Base-by-base conservation (phyloP, 2,329 filamentous ascomycete species). In the Chaetomium globosum region DNA sequence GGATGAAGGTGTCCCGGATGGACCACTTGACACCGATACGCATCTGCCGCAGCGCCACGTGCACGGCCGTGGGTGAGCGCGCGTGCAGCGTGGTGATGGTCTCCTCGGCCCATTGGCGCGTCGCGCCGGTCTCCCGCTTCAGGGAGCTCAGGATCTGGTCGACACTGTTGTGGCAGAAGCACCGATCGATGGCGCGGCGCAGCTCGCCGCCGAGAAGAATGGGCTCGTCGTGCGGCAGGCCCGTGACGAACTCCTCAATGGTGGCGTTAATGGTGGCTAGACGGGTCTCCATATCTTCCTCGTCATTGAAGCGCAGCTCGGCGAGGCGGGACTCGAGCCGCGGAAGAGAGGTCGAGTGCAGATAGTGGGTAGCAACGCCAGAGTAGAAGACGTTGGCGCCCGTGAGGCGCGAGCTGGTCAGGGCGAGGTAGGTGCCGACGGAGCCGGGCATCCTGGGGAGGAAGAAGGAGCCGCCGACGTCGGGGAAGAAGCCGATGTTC, bases 401-500 rank as follows among this genome's bases (percentile, higher is more conserved):
- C 67, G 84, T 88, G 68, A 99, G 80, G 68, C 87, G 86, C 74
- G 94, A 90, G 74, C 93, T 95, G 8, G 95, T 99, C 69, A 99
- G 83, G 23, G 93, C 95, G 52, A 99, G 87, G 78, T 98, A 99
- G 23, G 91, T 97, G 64, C 95, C 95, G 63, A 96, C 79, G 65
- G 88, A 82, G 58, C 95, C 95, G 73, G 96, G 88, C 83, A 99
- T 88, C 68, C 93, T 86, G 19, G 95, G 92, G 61, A 99, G 83
- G 83, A 98, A 98, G 82, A 98, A 99, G 12, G 92, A 96, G 36
- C 90, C 96, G 67, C 95, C 95, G 57, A 99, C 95, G 74, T 99
- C 96, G 7, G 96, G 95, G 83, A 99, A 99, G 83, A 98, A 97
- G 48, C 95, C 95, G 74, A 99, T 99, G 9, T 88, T 96, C 4